Evolutionary conservation across 1,284 basidiomycete genomes (phyloP), one percentile per base, ranked within the genome.

Genomic region (Trametes sp.): DNA sequence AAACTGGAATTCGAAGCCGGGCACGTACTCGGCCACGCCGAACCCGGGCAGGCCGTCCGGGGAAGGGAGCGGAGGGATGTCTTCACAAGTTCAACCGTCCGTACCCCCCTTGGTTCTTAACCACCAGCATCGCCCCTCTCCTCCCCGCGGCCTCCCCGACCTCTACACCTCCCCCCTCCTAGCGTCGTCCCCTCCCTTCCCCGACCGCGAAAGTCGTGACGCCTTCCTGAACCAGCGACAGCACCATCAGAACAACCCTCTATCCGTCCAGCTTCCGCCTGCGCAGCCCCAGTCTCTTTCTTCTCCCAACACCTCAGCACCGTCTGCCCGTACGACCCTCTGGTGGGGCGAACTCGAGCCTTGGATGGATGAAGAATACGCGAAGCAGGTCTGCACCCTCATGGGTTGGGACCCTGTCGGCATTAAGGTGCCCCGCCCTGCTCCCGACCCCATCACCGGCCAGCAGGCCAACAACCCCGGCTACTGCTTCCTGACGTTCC

Each of bases 361-460:
- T 70, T 95, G 93, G 93, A 95, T 95, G 93, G 93, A 94, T 78
- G 92, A 93, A 83, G 89, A 92, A 74, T 95, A 94, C 80, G 90
- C 87, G 49, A 89, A 90, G 75, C 90, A 92, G 74, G 90, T 93
- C 70, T 92, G 90, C 76, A 78, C 75, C 59, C 80, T 93, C 72
- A 91, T 93, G 89, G 84, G 87, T 65, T 93, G 92, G 91, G 87
- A 91, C 59, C 84, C 88, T 28, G 80, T 87, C 74, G 83, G 75
- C 70, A 84, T 92, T 77, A 90, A 87, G 74, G 87, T 92, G 35
- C 89, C 89, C 35, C 88, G 80, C 65, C 83, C 86, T n/a, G 75
- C 82, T 35, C 80, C 86, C 19, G 87, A 91, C 66, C 77, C 84
- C 24, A 70, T 83, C 56, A 81, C 84, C 2, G 85, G 87, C 49